Evolutionary conservation across 495 filamentous ascomycete genomes (phyloP).

Genomic region (Hyphodiscus hymeniophilus): DNA sequence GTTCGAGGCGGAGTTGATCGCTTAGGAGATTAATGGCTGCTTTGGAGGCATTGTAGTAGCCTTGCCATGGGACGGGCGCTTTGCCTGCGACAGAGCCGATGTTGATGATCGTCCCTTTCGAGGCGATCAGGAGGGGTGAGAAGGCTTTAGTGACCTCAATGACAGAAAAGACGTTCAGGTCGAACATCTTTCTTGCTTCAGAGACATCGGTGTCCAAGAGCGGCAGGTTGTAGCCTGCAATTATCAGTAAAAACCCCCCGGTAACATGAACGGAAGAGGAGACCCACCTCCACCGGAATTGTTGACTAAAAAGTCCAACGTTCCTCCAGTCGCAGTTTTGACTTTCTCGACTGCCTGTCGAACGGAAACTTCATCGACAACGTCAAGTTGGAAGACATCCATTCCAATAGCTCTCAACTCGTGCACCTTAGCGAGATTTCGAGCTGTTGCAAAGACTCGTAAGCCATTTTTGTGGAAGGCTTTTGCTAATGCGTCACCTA

Average conservation of each 20-base stretch:
- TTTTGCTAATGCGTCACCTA: constrained; percentile 34
- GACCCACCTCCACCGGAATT: constrained; percentile 39
- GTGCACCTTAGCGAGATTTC: constrained; percentile 32
- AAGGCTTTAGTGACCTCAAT: constrained; percentile 48
- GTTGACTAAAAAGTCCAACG: constrained; percentile 46
- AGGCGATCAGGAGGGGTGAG: constrained; percentile 37
- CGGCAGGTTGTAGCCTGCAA: constrained; percentile 28
- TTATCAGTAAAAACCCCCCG: neutral
- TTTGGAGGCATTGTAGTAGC: constrained; percentile 46
- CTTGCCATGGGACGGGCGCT: constrained; percentile 33
- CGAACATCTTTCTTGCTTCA: constrained; percentile 35
- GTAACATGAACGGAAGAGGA: neutral
- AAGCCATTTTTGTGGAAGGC: constrained; percentile 29
- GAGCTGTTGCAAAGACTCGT: constrained; percentile 38
- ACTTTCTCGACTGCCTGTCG: constrained; percentile 22
- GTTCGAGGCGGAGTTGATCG: constrained; percentile 41
- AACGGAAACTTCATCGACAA: constrained; percentile 34
- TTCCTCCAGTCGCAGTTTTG: constrained; percentile 21
- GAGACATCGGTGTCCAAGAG: constrained; percentile 39
- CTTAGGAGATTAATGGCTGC: constrained; percentile 38
- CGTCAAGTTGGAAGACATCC: constrained; percentile 41
- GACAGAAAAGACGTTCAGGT: constrained; percentile 46
- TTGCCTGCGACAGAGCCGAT: constrained; percentile 42
- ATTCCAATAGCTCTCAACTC: constrained; percentile 30
- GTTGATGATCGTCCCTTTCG: constrained; percentile 39